Base-by-base conservation (phyloP, 768 basidiomycete species). In the Lepiota subincarnata region DNA sequence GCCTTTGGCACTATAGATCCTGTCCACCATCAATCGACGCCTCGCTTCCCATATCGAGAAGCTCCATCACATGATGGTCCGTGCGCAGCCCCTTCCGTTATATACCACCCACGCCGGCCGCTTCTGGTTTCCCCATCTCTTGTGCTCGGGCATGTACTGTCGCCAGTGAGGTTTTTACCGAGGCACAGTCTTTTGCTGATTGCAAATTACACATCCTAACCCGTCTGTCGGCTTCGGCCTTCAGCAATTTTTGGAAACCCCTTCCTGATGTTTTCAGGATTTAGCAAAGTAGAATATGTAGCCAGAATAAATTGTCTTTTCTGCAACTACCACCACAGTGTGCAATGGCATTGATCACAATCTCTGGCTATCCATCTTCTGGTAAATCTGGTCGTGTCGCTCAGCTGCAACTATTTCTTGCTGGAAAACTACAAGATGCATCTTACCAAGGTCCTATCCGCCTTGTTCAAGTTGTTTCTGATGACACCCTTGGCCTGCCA, bases 151-250 rank as follows among this genome's bases (percentile, higher is more conserved):
- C 86, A 87, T 83, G 87, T 84, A 88, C 86, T 87, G 85, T 89
- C 86, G 85, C 83, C 84, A 87, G 88, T 91, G 89, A 92, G 87
- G 89, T 92, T 78, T 83, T 76, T 87, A 91, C 89, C 86, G 89
- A 92, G 87, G 83, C 85, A 86, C 84, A 89, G 87, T 88, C 80
- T 89, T 68, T 91, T 89, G 89, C 87, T 91, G 85, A 86, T 91
- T 91, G 88, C 88, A 91, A 91, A 91, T 88, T 90, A 89, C 79
- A 88, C 87, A 91, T 91, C 89, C 89, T 87, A 89, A 90, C 87
- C 70, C 87, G 86, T 90, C 87, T 86, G 80, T 83, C 68, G 78
- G 86, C 86, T 89, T 87, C 75, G 85, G 86, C 84, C 80, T 79
- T 74, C 80, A 85, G 87, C 85, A 90, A 91, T 90, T 91, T 91